Base-by-base conservation (phyloP, 495 filamentous ascomycete genomes). In the Aspergillus taichungensis region DNA sequence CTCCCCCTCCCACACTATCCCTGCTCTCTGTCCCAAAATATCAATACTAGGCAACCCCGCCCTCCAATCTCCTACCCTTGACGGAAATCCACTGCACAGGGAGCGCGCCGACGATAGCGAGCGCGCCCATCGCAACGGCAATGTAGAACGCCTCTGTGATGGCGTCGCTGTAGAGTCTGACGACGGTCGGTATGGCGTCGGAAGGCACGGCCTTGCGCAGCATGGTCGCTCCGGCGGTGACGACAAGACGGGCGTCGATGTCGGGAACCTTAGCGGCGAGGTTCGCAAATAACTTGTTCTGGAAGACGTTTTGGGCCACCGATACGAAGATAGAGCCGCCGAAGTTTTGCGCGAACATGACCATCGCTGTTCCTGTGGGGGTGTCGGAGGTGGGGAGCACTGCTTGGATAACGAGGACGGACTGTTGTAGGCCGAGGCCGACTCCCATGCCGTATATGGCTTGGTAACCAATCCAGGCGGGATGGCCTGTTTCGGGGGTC, bases 391-490 rank as follows among this genome's bases (percentile, higher is more conserved):
- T 54, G 10, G 64, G 61, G 5, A 89, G 72, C 0, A 82, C 83
- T 0, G 83, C 82, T 57, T 88, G 82, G 0, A 74, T 77, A 3
- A 84, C 80, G 42, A 88, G 80, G 54, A 82, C 69, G 14, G 79
- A 69, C 32, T 79, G 76, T 54, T 89, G 83, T 62, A 88, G 73
- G 35, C 81, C 78, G 3, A 82, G 46, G 2, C 87, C 87, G 1
- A 87, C 47, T 5, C 88, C 87, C 8, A 75, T 63, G 34, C 87
- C 88, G 39, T 77, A 75, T 3, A 91, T 45, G 31, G 80, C 71
- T 53, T 90, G 86, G 51, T 81, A 92, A 0, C 88, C 86, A 46
- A 92, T 85, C 88, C 88, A 95, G 27, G 56, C 64, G 0, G 63
- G 50, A n/a, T 68, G 50, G 7, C 61, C 56, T 0, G 78, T 80